Evolutionary conservation across 345 rosid genomes (phyloP), one percentile per base, ranked within the genome.

Genomic region (Triadica sebifera): DNA sequence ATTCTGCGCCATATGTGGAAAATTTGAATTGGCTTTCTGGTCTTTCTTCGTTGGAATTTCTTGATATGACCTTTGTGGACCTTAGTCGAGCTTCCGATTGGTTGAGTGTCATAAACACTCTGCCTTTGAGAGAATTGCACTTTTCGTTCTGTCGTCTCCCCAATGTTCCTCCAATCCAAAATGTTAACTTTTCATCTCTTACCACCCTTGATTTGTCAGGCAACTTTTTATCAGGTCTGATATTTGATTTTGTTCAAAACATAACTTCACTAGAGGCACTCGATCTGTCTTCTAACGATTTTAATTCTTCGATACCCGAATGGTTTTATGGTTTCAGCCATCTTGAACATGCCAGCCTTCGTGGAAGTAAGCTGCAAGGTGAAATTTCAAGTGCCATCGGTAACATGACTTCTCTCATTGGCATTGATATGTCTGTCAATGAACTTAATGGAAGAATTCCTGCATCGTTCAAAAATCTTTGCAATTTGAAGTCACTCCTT

Each of bases 111-210:
- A 52, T 52, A 52, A 52, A 17, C 57, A 15, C n/a, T 15, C 20
- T 52, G 20, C 47, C 22, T 52, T 52, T 52, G n/a, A 15, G 19
- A 52, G 57, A 17, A 52, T 43, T 81, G 13, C 46, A 22, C 12
- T 15, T 84, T 59, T 60, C 73, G 2, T 0, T 2, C 8, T 73
- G 79, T 34, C 3, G 5, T 4, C 73, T 70, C 22, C 70, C 77
- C 29, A 15, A 8, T 10, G 15, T 37, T 19, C 29, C 53, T 0
- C 19, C 16, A 16, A 2, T 49, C 15, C 2, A 11, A 16, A 16
- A 25, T 66, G 46, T 55, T 4, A 84, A 81, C 38, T 71, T 81
- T 5, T 66, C 82, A 0, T 77, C 82, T 10, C 79, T 84, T 39
- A 8, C 19, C 0, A 0, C 56, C 6, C 83, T 59, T 71, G 83